Conservation (phyloP, 768 basidiomycete species). For the Russula lepida region DNA sequence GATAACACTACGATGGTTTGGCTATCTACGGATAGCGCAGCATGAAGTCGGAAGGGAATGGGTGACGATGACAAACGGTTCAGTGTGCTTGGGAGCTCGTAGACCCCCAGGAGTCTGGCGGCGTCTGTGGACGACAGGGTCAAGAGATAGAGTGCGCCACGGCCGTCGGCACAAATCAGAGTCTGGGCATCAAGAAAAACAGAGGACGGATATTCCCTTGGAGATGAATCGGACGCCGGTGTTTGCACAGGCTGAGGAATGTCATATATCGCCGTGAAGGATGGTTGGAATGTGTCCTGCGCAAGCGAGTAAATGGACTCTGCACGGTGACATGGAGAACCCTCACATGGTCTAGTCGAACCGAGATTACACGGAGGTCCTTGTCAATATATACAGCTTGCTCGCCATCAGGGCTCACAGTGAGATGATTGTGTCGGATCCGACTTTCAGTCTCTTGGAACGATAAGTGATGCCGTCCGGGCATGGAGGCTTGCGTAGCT, state of each 20-base stretch:
- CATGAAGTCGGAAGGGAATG: conserved; percentile 41
- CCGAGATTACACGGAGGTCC: conserved; percentile 48
- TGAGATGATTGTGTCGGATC: conserved; percentile 77
- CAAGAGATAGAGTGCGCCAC: conserved; percentile 58
- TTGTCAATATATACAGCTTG: conserved; percentile 62
- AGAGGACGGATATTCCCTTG: conserved; percentile 70
- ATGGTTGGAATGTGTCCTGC: conserved; percentile 45
- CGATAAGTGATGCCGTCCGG: conserved; percentile 52
- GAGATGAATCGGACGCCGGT: conserved; percentile 32
- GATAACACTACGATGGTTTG: conserved; percentile 46
- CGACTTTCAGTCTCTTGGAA: conserved; percentile 80
- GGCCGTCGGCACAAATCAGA: conserved; percentile 60
- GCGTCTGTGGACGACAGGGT: conserved; percentile 33
- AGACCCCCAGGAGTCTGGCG: conserved; percentile 44
- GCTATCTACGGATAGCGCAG: conserved; percentile 31
- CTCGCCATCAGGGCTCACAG: conserved; percentile 37
- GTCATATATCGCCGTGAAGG: conserved; percentile 49
- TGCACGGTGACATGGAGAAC: conserved; percentile 7
- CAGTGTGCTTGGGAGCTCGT: conserved; percentile 33
- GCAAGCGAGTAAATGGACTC: conserved; percentile 22
- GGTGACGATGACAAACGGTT: conserved; percentile 24
- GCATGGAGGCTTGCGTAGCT: conserved; percentile 47
- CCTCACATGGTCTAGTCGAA: conserved; percentile 54
- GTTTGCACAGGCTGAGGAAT: conserved; percentile 47
- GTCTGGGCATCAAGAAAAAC: conserved; percentile 43